Percentiles rank a stretch among this genome's conserved stretches.
Conservation (phyloP, 208 protist genomes). For the Crithidia bombi region DNA sequence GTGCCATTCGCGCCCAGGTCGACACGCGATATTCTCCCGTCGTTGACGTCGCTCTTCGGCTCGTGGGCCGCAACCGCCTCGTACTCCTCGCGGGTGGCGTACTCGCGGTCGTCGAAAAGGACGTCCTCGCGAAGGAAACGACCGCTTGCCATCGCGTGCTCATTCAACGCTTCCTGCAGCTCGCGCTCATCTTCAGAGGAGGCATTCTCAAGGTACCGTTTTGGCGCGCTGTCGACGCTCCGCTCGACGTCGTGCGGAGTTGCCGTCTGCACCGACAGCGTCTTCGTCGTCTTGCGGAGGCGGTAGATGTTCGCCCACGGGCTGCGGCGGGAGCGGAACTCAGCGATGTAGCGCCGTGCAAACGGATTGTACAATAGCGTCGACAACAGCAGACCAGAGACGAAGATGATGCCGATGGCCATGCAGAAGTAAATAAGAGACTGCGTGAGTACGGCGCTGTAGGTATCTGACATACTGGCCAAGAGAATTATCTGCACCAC, state of each 20-base stretch:
- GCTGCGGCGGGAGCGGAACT: slow-evolving; percentile 66
- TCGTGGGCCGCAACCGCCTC: slow-evolving; percentile 11
- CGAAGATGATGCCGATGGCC: slow-evolving; percentile 65
- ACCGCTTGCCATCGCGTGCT: background rate
- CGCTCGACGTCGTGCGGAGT: background rate
- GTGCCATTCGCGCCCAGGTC: background rate
- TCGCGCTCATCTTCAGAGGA: slow-evolving; percentile 11
- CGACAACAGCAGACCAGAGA: slow-evolving; percentile 45
- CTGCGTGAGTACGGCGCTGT: slow-evolving; percentile 52
- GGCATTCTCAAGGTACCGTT: slow-evolving; percentile 14
- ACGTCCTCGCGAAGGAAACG: slow-evolving; percentile 21
- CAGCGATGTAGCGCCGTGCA: slow-evolving; percentile 67
- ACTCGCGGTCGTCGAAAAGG: slow-evolving; percentile 44
- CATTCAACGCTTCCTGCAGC: slow-evolving; percentile 1
- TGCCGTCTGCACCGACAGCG: background rate
- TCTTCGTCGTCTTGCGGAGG: slow-evolving; percentile 5
- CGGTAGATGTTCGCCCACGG: slow-evolving; percentile 62
- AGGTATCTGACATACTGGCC: slow-evolving; percentile 58
- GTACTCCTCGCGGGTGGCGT: slow-evolving; percentile 4
- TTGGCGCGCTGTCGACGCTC: background rate
- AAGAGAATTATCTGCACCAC: slow-evolving; percentile 82
- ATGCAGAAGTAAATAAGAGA: slow-evolving; percentile 82
- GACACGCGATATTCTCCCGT: background rate
- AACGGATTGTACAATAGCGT: slow-evolving; percentile 64
- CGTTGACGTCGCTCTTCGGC: background rate